phyloP scores from a whole-genome alignment of 257 asterid species.

The Petrea volubilis region DNA sequence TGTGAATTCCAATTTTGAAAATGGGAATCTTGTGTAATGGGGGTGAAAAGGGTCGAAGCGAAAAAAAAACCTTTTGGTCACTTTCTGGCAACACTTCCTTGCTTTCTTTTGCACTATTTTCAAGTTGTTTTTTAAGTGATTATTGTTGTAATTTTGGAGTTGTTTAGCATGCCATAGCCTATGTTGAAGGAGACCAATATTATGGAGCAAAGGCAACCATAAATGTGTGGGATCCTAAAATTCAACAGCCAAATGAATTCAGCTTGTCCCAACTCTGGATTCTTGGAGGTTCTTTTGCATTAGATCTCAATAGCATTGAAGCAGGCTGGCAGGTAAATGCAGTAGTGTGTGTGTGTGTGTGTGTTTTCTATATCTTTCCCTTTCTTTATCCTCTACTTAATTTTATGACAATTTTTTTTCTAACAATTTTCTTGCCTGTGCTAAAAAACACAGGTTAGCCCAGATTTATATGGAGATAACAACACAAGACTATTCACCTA shows the following conservation, averaged over 20 bases:
- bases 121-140: conserved; percentile 6
- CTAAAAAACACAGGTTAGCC: conserved; percentile 68
- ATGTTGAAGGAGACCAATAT: conserved; percentile 70
- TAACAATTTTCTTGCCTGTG: conserved; percentile 8
- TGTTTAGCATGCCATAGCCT: conserved; percentile 83
- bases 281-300: conserved; percentile 75
- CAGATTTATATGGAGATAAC: conserved; percentile 81
- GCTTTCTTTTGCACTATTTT: background rate
- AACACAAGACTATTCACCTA: conserved; percentile 87
- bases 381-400: background rate
- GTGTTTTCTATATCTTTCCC: background rate
- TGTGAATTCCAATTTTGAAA: background rate
- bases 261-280: conserved; percentile 89
- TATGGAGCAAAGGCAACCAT: conserved; percentile 90
- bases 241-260: conserved; percentile 78
- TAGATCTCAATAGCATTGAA: conserved; percentile 84
- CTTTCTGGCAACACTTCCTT: background rate
- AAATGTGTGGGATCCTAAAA: conserved; percentile 84
- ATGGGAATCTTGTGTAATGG: conserved; percentile 1
- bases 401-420: conserved; percentile 3
- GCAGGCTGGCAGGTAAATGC: conserved; percentile 87
- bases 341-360: background rate
- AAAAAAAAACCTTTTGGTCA: conserved; percentile 19
- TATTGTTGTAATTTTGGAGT: conserved; percentile 56
- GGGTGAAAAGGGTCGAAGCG: conserved; percentile 4